Evolutionary conservation across 2,329 filamentous ascomycete species (phyloP).

Genomic region (Colletotrichum tropicale): DNA sequence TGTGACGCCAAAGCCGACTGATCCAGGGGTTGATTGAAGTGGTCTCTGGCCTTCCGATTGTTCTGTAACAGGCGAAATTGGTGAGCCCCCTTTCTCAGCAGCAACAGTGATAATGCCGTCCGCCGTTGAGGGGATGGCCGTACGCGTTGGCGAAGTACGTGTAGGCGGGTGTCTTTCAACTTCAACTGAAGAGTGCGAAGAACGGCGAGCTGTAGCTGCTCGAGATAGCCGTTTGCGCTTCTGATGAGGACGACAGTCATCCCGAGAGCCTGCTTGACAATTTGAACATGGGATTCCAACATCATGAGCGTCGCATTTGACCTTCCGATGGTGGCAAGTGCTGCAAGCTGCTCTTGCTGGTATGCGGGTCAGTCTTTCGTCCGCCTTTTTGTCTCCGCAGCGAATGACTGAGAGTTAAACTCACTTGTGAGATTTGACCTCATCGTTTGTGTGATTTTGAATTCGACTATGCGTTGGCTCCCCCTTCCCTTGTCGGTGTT

Average conservation of each 20-base stretch:
- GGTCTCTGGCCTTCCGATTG: neutral
- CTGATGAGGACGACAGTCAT: neutral
- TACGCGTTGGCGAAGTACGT: neutral
- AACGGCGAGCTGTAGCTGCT: neutral
- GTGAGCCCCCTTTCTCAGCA: neutral
- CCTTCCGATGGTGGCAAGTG: neutral
- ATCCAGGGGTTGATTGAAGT: neutral
- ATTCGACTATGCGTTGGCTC: neutral
- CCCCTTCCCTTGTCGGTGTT: neutral
- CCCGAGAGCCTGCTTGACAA: neutral
- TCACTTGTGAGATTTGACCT: neutral
- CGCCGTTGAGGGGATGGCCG: neutral
- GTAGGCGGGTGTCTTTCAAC: neutral
- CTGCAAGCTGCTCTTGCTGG: neutral
- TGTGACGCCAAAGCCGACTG: neutral
- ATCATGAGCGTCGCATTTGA: constrained; percentile 11
- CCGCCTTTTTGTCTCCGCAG: neutral
- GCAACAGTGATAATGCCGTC: neutral
- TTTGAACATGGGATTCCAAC: constrained; percentile 1
- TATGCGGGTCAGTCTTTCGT: neutral
- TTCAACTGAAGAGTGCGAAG: neutral
- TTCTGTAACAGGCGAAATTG: neutral
- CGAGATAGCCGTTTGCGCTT: neutral
- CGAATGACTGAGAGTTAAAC: neutral
- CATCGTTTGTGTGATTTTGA: neutral